Evolutionary conservation across 257 asterid species (phyloP), one percentile per base, ranked within the genome.

Genomic region (Gentiana straminea): DNA sequence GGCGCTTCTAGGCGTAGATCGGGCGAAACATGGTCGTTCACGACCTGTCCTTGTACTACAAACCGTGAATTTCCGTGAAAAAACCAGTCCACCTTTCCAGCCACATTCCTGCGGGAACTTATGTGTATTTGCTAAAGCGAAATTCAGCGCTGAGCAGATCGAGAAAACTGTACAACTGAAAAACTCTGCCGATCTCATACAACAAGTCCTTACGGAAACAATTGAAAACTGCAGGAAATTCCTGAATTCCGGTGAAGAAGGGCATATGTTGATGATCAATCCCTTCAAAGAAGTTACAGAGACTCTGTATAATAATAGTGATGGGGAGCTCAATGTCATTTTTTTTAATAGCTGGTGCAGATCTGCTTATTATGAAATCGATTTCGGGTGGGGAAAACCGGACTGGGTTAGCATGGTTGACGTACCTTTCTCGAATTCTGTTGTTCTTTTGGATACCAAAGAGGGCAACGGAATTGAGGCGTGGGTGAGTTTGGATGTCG

Each of bases 391-490:
- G 11, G 76, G 79, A 43, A 70, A 60, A 9, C 68, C 76, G 0
- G 32, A 34, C 1, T 74, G 79, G 79, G 67, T 70, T 34, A 70
- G 76, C 52, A 35, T 70, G 52, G 68, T 45, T 0, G 38, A 60
- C 41, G 59, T 52, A 13, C 70, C 73, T 2, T 46, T 65, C 1
- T 34, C 49, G 35, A 70, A 74, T 12, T 46, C 60, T 35, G 52
- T 60, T 49, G 43, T 69, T 35, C 51, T 74, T 51, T 55, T 74
- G 60, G 73, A 74, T 61, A 67, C 68, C 13, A 63, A 37, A 33
- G 71, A 74, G 4, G 66, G 69, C 32, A 49, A 69, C 59, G 79
- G 79, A 32, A 66, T 69, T 13, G 79, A 73, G 38, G 73, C 73
- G 4, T 74, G 80, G 80, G 62, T 66, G 13, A 60, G 48, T 60